phyloP scores from a whole-genome alignment of 1,139 yeast species.

The Zygosaccharomyces pseudobailii region DNA sequence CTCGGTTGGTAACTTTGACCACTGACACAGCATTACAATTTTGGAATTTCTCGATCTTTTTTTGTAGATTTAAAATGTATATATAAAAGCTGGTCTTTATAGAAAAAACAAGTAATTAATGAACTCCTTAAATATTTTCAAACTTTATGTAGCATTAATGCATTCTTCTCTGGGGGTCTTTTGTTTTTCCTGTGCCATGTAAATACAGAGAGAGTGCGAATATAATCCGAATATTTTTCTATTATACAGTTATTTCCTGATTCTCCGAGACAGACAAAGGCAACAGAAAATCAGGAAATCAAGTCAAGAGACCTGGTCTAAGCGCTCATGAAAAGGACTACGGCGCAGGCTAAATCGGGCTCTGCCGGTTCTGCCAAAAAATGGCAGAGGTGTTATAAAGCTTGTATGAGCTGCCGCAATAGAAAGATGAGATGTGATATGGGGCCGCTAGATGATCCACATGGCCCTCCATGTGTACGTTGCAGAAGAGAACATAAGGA shows the following conservation, averaged over 20 bases:
- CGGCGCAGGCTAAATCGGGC: background rate
- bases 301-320: background rate
- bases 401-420: slow-evolving; percentile 78
- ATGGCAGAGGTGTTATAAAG: slow-evolving; percentile 61
- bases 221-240: background rate
- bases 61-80: background rate
- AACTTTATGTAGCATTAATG: background rate
- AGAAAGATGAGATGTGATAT: slow-evolving; percentile 82
- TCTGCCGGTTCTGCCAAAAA: slow-evolving; percentile 5
- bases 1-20: slow-evolving; percentile 6
- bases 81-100: background rate
- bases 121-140: background rate
- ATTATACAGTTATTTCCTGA: background rate
- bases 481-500: slow-evolving; percentile 76
- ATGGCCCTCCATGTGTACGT: slow-evolving; percentile 78
- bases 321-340: background rate
- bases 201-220: too few species aligned
- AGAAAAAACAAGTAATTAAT: background rate
- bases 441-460: slow-evolving; percentile 69
- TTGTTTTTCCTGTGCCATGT: too few species aligned
- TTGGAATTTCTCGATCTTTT: background rate
- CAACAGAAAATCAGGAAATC: too few species aligned
- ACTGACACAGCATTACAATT: too few species aligned
- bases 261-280: too few species aligned
- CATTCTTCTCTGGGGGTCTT: too few species aligned